Evolutionary conservation across 2,329 filamentous ascomycete species (phyloP), one percentile per base, ranked within the genome.

Genomic region (Phoma herbarum): DNA sequence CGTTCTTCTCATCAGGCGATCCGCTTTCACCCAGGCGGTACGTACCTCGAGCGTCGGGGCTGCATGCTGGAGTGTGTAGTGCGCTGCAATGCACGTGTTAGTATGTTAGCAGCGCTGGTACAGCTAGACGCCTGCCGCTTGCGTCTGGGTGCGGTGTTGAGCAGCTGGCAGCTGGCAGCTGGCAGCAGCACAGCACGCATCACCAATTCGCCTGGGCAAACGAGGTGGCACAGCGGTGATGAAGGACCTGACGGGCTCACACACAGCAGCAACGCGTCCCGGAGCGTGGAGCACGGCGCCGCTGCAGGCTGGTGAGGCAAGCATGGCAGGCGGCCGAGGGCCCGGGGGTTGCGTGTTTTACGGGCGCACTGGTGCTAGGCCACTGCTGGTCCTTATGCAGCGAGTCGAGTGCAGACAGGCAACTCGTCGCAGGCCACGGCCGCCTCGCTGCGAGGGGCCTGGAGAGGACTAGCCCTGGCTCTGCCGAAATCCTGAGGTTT

Each of bases 391-490:
- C 37, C 37, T 41, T 35, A 43, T 41, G 37, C 49, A 42, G 48
- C 43, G 44, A 44, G 37, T 49, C 35, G 37, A 35, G 58, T 28
- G 59, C 54, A 37, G 33, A 43, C 23, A 22, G 41, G 26, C 52
- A 18, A 25, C 37, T 41, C 18, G 23, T 42, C 39, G 39, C 52
- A 42, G 35, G 20, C 37, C 20, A 46, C 37, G n/a, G 26, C 44
- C 26, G 45, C 28, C 47, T 55, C 52, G 57, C 54, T 56, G 60
- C 50, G 41, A 25, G 49, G 49, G 57, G 59, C 59, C 56, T 62
- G 59, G 59, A 61, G 63, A 57, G 62, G 62, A 62, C 62, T 63
- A 65, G 62, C 25, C 56, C 10, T 47, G 14, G 35, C 26, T 16
- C 54, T 59, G 45, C 55, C 44, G 54, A 50, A 29, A 59, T 64